phyloP scores from a whole-genome alignment of 2,329 filamentous ascomycete species.

The Colletotrichum sansevieriae region DNA sequence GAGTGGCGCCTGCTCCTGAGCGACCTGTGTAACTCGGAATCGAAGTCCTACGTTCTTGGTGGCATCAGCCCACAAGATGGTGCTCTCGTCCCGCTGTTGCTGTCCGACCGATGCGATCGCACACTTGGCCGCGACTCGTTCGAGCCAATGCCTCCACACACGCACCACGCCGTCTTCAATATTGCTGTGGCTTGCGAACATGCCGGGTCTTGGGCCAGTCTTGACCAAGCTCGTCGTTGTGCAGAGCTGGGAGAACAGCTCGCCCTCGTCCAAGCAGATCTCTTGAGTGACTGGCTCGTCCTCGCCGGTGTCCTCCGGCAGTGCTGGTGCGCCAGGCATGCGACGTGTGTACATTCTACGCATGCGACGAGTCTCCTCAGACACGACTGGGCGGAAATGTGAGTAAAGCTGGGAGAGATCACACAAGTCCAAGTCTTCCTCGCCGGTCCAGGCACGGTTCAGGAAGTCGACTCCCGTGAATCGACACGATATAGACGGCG shows the following conservation, averaged over 20 bases:
- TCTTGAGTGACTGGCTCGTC: slow-evolving; percentile 68
- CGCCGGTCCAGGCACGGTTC: slow-evolving; percentile 50
- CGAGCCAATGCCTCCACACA: slow-evolving; percentile 80
- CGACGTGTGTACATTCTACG: slow-evolving; percentile 45
- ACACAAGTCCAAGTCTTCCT: slow-evolving; percentile 44
- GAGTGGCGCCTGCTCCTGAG: slow-evolving; percentile 62
- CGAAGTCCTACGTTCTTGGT: slow-evolving; percentile 75
- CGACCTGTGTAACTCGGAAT: slow-evolving; percentile 66
- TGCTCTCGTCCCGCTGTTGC: slow-evolving; percentile 42
- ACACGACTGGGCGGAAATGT: slow-evolving; percentile 74
- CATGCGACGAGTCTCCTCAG: slow-evolving; percentile 62
- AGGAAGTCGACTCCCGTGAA: slow-evolving; percentile 75
- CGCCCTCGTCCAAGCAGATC: slow-evolving; percentile 75
- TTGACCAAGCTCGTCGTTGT: slow-evolving; percentile 77
- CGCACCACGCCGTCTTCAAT: slow-evolving; percentile 77
- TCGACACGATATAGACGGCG: slow-evolving; percentile 76
- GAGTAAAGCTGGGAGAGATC: slow-evolving; percentile 74
- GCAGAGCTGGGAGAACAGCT: slow-evolving; percentile 82
- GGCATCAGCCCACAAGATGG: slow-evolving; percentile 77
- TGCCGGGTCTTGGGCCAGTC: slow-evolving; percentile 68
- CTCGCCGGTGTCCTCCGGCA: slow-evolving; percentile 48
- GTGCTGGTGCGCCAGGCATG: slow-evolving; percentile 46
- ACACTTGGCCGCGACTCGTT: slow-evolving; percentile 62
- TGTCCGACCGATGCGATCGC: slow-evolving; percentile 45
- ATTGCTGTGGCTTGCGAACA: slow-evolving; percentile 75